Conservation (phyloP, 352 stramenopile genomes). For the Pythium graminicola region DNA sequence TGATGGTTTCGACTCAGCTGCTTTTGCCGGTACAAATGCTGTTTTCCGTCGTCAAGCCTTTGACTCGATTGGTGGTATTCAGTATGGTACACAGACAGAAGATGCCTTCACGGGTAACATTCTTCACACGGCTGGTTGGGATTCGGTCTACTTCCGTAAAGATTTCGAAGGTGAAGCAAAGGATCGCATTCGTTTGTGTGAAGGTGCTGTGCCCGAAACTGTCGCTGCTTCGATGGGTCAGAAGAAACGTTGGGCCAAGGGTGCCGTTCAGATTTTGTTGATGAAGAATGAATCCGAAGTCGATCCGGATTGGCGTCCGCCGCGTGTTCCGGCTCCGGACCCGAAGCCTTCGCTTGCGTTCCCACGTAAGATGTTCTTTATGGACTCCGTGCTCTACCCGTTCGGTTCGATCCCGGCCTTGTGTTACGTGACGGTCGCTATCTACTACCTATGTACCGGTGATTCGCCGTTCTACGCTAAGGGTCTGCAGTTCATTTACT, state of each 20-base stretch:
- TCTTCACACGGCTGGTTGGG: slow-evolving; percentile 75
- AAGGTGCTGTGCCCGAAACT: slow-evolving; percentile 78
- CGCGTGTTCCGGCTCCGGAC: slow-evolving; percentile 73
- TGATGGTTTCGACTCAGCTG: slow-evolving; percentile 83
- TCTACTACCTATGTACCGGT: slow-evolving; percentile 84
- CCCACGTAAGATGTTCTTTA: slow-evolving; percentile 88
- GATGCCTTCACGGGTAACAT: slow-evolving; percentile 87
- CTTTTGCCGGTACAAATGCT: slow-evolving; percentile 86
- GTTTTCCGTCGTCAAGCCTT: slow-evolving; percentile 87
- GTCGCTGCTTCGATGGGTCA: slow-evolving; percentile 82
- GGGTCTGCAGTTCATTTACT: slow-evolving; percentile 76
- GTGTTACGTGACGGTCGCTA: slow-evolving; percentile 78
- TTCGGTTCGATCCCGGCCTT: slow-evolving; percentile 82
- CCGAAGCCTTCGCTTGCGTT: slow-evolving; percentile 76
- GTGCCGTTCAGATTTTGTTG: slow-evolving; percentile 81
- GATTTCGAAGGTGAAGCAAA: slow-evolving; percentile 83
- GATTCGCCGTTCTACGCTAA: slow-evolving; percentile 81
- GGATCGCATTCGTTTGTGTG: slow-evolving; percentile 80
- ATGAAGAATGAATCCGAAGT: slow-evolving; percentile 88
- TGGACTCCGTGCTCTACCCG: slow-evolving; percentile 84
- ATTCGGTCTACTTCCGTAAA: slow-evolving; percentile 87
- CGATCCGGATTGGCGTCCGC: slow-evolving; percentile 82
- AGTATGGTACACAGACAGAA: slow-evolving; percentile 87
- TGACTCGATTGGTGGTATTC: slow-evolving; percentile 85
- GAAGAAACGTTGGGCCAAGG: slow-evolving; percentile 86